phyloP scores from a whole-genome alignment of 805 yeast genomes.

The Saccharomycopsis sp. region DNA sequence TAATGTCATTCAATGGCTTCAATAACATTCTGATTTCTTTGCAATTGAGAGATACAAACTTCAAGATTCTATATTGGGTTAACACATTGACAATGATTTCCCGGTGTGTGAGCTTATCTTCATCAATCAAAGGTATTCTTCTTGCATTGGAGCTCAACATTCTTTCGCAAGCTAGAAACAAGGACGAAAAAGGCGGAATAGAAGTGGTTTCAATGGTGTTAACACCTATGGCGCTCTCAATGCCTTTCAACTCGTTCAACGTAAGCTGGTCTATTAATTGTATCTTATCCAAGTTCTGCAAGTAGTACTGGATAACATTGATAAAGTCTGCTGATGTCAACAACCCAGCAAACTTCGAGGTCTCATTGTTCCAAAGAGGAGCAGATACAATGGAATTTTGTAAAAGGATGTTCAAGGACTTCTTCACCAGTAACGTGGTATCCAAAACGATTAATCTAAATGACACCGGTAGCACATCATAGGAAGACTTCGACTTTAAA shows the following conservation, averaged over 20 bases:
- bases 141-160: conserved; percentile 86
- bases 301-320: conserved; percentile 89
- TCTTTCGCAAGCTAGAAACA: conserved; percentile 87
- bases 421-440: conserved; percentile 81
- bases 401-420: conserved; percentile 77
- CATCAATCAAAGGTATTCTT: conserved; percentile 89
- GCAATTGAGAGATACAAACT: conserved; percentile 93
- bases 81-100: conserved; percentile 93
- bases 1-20: conserved; percentile 63
- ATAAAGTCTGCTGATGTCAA: conserved; percentile 88
- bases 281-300: conserved; percentile 79
- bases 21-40: conserved; percentile 81
- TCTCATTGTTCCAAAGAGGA: conserved; percentile 89
- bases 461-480: conserved; percentile 93
- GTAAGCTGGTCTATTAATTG: conserved; percentile 82
- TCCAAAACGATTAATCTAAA: conserved; percentile 89
- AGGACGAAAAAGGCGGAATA: conserved; percentile 81
- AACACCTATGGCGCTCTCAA: conserved; percentile 81
- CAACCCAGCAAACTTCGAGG: conserved; percentile 88
- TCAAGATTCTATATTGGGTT: conserved; percentile 91
- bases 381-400: conserved; percentile 95
- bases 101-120: conserved; percentile 83
- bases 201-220: conserved; percentile 78
- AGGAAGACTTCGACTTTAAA: conserved; percentile 82
- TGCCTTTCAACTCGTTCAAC: conserved; percentile 74